Conservation (phyloP, 768 basidiomycete genomes). For the Boletus rubroflammeus region DNA sequence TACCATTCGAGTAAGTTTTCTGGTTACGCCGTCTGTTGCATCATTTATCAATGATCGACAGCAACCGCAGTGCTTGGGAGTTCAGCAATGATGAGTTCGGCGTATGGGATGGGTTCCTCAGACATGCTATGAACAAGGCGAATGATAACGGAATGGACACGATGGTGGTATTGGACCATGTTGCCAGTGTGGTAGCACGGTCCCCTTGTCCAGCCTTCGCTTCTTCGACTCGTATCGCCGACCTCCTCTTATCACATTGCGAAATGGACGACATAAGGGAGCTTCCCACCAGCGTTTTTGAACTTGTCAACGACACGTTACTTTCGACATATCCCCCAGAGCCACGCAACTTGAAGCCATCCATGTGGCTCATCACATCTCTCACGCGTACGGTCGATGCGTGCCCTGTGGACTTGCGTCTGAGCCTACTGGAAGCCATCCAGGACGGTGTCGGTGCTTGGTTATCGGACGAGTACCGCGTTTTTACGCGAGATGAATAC, state of each 20-base stretch:
- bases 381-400: conserved; percentile 51
- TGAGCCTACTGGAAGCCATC: conserved; percentile 43
- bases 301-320: conserved; percentile 59
- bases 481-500: conserved; percentile 53
- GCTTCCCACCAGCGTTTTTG: conserved; percentile 51
- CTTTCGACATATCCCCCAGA: conserved; percentile 64
- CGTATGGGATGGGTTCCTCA: conserved; percentile 59
- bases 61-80: conserved; percentile 48
- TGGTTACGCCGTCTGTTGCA: background rate
- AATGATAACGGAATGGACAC: conserved; percentile 59
- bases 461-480: conserved; percentile 56
- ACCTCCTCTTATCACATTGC: conserved; percentile 55
- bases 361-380: conserved; percentile 61
- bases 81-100: conserved; percentile 50
- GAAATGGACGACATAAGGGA: conserved; percentile 49
- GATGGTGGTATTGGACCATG: conserved; percentile 48
- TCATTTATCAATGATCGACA: conserved; percentile 17
- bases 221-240: conserved; percentile 53
- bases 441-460: conserved; percentile 58
- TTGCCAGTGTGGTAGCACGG: conserved; percentile 46
- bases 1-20: conserved; percentile 59
- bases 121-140: conserved; percentile 49
- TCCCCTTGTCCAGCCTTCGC: conserved; percentile 38
- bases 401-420: conserved; percentile 48
- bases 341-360: conserved; percentile 47